These are phyloP conservation scores for Oenanthe javanica DNA, from an alignment of 140 eudicot genomes.

Conservation along the genomic window DNA sequence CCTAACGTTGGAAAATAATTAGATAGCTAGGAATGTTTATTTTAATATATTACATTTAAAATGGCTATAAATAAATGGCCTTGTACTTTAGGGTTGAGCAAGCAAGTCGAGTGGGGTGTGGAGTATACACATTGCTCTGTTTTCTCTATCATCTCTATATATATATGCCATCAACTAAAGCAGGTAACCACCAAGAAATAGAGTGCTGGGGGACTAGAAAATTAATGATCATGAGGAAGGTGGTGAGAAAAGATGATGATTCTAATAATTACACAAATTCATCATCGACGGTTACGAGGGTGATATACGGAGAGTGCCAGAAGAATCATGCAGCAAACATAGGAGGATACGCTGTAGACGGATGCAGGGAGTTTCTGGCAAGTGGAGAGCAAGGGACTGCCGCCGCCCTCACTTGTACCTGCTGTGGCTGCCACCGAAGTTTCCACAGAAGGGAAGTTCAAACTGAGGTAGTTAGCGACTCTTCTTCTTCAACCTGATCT, in stretches of 20 bases:
- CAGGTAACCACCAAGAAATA: background rate
- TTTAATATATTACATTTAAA: background rate
- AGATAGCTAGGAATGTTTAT: background rate
- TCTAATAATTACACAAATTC: conserved; percentile 14
- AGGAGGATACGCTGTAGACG: conserved; percentile 46
- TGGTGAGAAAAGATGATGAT: conserved; percentile 18
- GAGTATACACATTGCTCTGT: background rate
- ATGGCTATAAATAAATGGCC: conserved; percentile 23
- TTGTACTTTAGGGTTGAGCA: conserved; percentile 33
- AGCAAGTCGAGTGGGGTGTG: background rate
- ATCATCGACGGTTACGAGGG: conserved; percentile 18
- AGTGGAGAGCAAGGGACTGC: conserved; percentile 28
- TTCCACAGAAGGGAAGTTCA: conserved; percentile 60
- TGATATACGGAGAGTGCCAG: conserved; percentile 41
- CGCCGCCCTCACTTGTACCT: conserved; percentile 58
- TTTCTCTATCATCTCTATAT: background rate
- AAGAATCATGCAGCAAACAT: conserved; percentile 40
- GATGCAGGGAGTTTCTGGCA: conserved; percentile 41
- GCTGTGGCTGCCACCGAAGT: conserved; percentile 78
- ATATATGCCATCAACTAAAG: background rate
- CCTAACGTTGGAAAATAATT: background rate
- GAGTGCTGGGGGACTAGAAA: background rate
- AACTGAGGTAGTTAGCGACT: conserved; percentile 36
- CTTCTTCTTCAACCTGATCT: background rate
- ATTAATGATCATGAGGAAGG: conserved; percentile 24